A percentile compares a stretch with the other conserved stretches of the same genome.
Conservation (phyloP, 495 filamentous ascomycete species). For the Aspergillus ellipticus region DNA sequence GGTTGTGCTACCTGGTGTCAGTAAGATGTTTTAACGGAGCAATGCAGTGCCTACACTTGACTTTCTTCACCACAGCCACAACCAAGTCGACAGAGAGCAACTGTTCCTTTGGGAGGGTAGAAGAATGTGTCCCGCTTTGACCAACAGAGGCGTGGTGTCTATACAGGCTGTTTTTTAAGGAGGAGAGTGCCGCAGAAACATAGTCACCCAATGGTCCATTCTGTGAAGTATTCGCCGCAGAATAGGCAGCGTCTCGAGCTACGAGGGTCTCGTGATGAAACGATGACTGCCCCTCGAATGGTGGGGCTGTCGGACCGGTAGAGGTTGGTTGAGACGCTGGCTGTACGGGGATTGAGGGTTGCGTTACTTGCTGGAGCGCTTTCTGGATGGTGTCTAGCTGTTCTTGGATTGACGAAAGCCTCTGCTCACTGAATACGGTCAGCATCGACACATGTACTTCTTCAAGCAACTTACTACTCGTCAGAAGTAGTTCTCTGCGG, state of each 20-base stretch:
- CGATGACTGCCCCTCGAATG: constrained; percentile 27
- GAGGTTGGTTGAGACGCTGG: constrained; percentile 6
- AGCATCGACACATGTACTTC: not conserved
- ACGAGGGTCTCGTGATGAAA: constrained; percentile 26
- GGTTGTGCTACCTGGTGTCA: constrained; percentile 18
- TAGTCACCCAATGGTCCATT: constrained; percentile 11
- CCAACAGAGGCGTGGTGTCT: constrained; percentile 6
- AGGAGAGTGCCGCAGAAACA: constrained; percentile 21
- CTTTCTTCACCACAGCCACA: constrained; percentile 19
- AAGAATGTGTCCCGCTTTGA: not conserved
- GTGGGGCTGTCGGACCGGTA: constrained; percentile 12
- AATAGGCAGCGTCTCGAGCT: constrained; percentile 24
- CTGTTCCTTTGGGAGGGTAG: constrained; percentile 5
- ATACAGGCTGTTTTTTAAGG: constrained; percentile 18
- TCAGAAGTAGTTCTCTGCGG: constrained; percentile 1
- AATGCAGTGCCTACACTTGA: constrained; percentile 15
- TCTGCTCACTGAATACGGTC: constrained; percentile 12
- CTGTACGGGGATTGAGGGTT: constrained; percentile 1
- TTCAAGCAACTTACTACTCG: constrained; percentile 16
- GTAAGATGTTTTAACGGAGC: not conserved
- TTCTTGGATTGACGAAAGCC: constrained; percentile 20
- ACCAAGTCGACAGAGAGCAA: constrained; percentile 23
- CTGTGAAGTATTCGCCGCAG: constrained; percentile 13
- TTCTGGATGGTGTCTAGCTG: constrained; percentile 20
- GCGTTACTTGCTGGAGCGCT: constrained; percentile 12